phyloP scores from a whole-genome alignment of 1,284 basidiomycete genomes.

The Sporisorium sorghi region DNA sequence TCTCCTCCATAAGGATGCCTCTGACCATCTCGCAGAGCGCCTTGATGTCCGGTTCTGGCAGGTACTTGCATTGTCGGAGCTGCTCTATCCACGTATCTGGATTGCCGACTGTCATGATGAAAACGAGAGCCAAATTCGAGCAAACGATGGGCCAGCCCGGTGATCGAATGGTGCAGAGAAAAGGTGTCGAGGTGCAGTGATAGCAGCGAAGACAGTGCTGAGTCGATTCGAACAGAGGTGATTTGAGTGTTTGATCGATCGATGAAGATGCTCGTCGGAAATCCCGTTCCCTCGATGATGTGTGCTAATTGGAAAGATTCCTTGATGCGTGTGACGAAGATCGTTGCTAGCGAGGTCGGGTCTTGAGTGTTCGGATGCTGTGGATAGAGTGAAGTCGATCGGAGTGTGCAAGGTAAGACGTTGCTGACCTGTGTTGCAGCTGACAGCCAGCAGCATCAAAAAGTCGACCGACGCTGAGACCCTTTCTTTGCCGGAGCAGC shows the following conservation, averaged over 20 bases:
- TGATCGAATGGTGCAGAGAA: neutral
- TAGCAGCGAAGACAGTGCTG: neutral
- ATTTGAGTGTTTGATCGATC: neutral
- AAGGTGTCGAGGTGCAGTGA: neutral
- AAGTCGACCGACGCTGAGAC: slow-evolving; percentile 26
- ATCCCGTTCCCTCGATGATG: neutral
- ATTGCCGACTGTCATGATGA: slow-evolving; percentile 52
- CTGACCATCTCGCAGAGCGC: slow-evolving; percentile 86
- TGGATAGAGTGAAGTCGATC: neutral
- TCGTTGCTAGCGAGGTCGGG: neutral
- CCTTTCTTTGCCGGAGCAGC: slow-evolving; percentile 28
- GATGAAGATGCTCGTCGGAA: neutral
- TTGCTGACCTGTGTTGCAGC: neutral
- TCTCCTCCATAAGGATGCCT: slow-evolving; percentile 88
- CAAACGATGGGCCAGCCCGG: slow-evolving; percentile 3
- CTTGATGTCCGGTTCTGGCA: slow-evolving; percentile 93
- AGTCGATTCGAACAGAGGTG: neutral
- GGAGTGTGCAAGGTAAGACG: neutral
- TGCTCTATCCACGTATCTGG: slow-evolving; percentile 71
- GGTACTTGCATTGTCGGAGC: slow-evolving; percentile 84
- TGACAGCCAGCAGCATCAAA: slow-evolving; percentile 2
- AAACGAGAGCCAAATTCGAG: neutral
- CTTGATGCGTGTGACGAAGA: neutral
- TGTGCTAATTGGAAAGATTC: neutral
- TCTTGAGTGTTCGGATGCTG: neutral